Evolutionary conservation across 2,329 filamentous ascomycete genomes (phyloP), one percentile per base, ranked within the genome.

Genomic region (Calonectria hongkongensis): DNA sequence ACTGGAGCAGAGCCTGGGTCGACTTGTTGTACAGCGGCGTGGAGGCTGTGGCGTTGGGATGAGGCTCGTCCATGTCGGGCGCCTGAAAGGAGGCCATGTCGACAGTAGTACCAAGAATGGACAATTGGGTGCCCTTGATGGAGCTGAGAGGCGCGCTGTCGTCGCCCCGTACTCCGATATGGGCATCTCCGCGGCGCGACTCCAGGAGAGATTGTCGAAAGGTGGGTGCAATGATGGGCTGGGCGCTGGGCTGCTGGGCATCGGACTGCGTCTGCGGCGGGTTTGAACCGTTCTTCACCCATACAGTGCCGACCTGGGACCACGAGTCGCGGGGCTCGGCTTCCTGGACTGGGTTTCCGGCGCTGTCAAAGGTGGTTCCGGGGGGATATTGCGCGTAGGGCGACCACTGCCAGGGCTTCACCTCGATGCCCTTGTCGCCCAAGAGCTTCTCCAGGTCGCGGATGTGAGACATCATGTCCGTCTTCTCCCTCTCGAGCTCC

Each of bases 71-170:
- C 81, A 91, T 87, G 73, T 95, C 93, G 1, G 88, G 87, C 1
- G 89, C 91, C 58, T 92, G 89, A 79, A 94, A 95, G 54, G 93
- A 91, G 15, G 93, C 92, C 50, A 96, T 90, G 82, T 97, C 94
- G 78, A 97, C 93, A 56, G 94, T 93, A 77, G 93, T 94, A 41
- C 94, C 95, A 50, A 97, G 90, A 66, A 97, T 91, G 1, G 94
- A 92, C n/a, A 97, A 86, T 10, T 90, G 91, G 0, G 93, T 95
- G 58, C 94, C 94, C 78, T 93, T 92, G 80, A 96, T 93, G 9
- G 93, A 92, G 83, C 92, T 94, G 45, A 95, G 84, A 64, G 91
- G 90, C 10, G 90, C 89, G 76, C 90, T 91, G 68, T 93, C 91
- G 68, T 93, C 91, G 8, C 89, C 88, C 3, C 89, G 89, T 21